Conservation (phyloP, 1,139 yeast species). For the Candida glucosophila region DNA sequence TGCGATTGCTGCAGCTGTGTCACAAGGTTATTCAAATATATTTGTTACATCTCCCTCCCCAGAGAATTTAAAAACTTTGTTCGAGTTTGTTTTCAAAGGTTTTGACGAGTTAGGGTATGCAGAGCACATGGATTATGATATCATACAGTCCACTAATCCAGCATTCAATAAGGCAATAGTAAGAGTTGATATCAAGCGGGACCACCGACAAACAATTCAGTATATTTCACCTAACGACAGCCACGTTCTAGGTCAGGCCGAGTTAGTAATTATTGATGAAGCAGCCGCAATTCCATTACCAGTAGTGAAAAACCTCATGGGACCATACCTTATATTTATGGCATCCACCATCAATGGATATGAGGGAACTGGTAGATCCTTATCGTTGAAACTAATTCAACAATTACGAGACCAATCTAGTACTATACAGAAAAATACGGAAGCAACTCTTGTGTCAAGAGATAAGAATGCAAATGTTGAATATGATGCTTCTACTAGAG, state of each 20-base stretch:
- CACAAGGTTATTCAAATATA: constrained; percentile 92
- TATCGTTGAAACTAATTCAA: constrained; percentile 84
- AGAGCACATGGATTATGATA: constrained; percentile 92
- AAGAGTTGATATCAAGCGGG: constrained; percentile 86
- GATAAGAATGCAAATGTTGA: constrained; percentile 38
- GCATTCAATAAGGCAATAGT: constrained; percentile 91
- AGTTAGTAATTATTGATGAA: constrained; percentile 90
- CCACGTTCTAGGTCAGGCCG: constrained; percentile 97
- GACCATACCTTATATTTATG: constrained; percentile 95
- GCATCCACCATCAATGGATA: constrained; percentile 98
- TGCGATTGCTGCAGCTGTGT: constrained; percentile 93
- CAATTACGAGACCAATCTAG: constrained; percentile 74
- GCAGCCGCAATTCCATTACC: constrained; percentile 99
- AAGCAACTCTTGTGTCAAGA: constrained; percentile 47
- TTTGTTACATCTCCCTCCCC: constrained; percentile 98
- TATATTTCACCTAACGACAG: constrained; percentile 86
- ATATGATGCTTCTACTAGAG: constrained; percentile 47
- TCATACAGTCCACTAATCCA: constrained; percentile 91
- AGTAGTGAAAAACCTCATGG: constrained; percentile 79
- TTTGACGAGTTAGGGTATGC: constrained; percentile 91
- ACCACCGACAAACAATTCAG: constrained; percentile 94
- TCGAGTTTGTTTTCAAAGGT: constrained; percentile 90
- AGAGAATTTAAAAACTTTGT: constrained; percentile 88
- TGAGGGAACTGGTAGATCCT: constrained; percentile 97
- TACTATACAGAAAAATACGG: constrained; percentile 13